Evolutionary conservation across 768 basidiomycete genomes (phyloP), one percentile per base, ranked within the genome.

Genomic region (Tulasnella sp.): DNA sequence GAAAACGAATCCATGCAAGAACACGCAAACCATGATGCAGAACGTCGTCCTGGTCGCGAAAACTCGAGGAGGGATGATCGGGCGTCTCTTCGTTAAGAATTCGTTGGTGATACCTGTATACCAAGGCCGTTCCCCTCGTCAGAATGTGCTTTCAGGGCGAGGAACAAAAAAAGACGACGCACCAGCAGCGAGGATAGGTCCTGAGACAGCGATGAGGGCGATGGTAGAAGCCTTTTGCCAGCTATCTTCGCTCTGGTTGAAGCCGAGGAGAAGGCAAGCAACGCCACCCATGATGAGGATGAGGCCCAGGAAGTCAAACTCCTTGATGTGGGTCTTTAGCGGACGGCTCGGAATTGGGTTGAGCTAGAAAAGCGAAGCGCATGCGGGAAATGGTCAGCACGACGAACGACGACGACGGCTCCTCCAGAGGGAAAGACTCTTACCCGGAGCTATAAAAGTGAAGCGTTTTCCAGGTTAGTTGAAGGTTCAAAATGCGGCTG

Each of bases 41-140:
- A 84, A 85, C 9, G 92, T 93, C 3, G 92, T 94, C 39, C 92
- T 89, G n/a, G 91, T 93, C 91, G 89, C 89, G 85, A 94, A 93
- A 40, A 94, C 82, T 15, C 93, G 89, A 10, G 92, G 89, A 32
- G 93, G 93, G 16, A 94, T 81, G 76, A 94, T 91, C 0, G 92
- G 91, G 5, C 91, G 90, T 18, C 91, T 86, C 23, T 82, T 87
- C 0, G 93, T 94, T 80, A 83, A 87, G 3, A 84, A 72, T 82
- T 94, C 93, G 78, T 92, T 91, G 6, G 91, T 79, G 2, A 78
- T 74, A 23, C 79, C 77, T 77, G 44, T 5, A 71, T 11, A 35
- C 10, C 35, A 69, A 18, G 48, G 9, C 6, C 44, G 16, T 18
- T 40, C 15, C 44, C 44, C 5, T 16, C 44, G 44, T 44, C 15